Evolutionary conservation across 805 yeast species (phyloP), one percentile per base, ranked within the genome.

Genomic region (Kregervanrija fluxuum): DNA sequence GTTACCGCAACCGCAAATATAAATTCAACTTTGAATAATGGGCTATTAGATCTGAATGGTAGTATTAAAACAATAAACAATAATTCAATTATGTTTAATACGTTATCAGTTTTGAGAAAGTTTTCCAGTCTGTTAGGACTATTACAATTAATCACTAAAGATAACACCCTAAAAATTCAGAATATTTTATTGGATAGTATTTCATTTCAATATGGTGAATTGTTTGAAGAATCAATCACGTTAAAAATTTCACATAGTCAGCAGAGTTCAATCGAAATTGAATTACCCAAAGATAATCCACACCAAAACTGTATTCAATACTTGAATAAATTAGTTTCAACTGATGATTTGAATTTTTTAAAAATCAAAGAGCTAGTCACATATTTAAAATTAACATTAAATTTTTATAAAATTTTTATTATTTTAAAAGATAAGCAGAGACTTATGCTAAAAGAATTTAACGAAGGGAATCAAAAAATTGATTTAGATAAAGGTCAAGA

Each of bases 181-280:
- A 51, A 58, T 28, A 57, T 62, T 11, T 55, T 62, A 8, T 47
- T 64, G 16, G 50, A 59, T 28, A 45, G 52, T 28, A 52, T 64
- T 10, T 47, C 60, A 2, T 64, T 64, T 36, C 65, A 60, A 45
- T 64, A 64, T 46, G 68, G 68, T 1, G 22, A 43, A 1, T 48
- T 44, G 4, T 13, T 45, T 3, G 51, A 53, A 17, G 67, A 64
- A 44, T 48, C 47, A 16, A 50, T 64, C 9, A 52, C 63, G 2
- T 40, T 63, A 33, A 54, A 54, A 10, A 44, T 63, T 3, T 39
- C 53, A 30, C 47, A 47, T 22, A 54, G 52, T 33, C 47, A 46
- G 10, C 51, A 54, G n/a, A 58, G 52, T 11, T 44, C 53, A 9
- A 45, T 58, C 1, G 49, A 46, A 9, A 52, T 60, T 28, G 60